Percentiles rank a stretch among this genome's conserved stretches.
Evolutionary conservation across 768 basidiomycete genomes (phyloP).

Genomic region (Agrocybe pediades): DNA sequence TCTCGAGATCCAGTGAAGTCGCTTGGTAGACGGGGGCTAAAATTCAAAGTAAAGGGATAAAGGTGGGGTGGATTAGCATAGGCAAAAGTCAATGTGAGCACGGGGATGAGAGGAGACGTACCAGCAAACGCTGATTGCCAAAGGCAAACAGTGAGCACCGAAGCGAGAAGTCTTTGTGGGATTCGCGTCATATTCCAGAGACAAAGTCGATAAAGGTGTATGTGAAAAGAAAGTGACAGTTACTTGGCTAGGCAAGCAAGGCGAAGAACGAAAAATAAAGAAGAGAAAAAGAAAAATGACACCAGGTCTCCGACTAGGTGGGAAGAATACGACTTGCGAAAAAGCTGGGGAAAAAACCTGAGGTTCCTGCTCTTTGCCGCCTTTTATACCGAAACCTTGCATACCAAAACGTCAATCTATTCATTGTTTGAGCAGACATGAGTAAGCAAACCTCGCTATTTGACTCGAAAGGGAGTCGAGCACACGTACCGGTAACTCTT

Average conservation of each 20-base stretch:
- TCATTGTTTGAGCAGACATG: not conserved
- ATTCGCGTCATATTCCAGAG: conserved; percentile 14
- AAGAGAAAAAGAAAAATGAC: conserved; percentile 13
- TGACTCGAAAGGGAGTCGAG: not conserved
- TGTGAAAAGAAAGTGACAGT: conserved; percentile 7
- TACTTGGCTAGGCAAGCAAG: conserved; percentile 3
- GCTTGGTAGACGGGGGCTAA: conserved; percentile 14
- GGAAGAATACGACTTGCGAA: too few relatives aligned
- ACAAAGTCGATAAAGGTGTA: not conserved
- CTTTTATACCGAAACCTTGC: not conserved
- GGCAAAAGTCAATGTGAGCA: not conserved
- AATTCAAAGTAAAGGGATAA: too few relatives aligned
- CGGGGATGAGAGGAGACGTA: not conserved
- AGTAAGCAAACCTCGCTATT: not conserved
- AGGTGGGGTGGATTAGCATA: too few relatives aligned
- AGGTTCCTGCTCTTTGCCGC: not conserved
- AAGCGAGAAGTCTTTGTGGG: conserved; percentile 14
- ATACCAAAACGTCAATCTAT: too few relatives aligned
- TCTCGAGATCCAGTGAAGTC: too few relatives aligned
- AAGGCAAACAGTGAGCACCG: conserved; percentile 15
- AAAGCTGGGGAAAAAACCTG: conserved; percentile 7
- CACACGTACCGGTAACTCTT: not conserved
- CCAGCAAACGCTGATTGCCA: conserved; percentile 22
- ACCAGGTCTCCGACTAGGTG: conserved; percentile 22
- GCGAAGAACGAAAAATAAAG: conserved; percentile 1